These are phyloP conservation scores for Ophiostoma montium DNA, from an alignment of 2,329 filamentous ascomycete genomes.

Conservation along the genomic window DNA sequence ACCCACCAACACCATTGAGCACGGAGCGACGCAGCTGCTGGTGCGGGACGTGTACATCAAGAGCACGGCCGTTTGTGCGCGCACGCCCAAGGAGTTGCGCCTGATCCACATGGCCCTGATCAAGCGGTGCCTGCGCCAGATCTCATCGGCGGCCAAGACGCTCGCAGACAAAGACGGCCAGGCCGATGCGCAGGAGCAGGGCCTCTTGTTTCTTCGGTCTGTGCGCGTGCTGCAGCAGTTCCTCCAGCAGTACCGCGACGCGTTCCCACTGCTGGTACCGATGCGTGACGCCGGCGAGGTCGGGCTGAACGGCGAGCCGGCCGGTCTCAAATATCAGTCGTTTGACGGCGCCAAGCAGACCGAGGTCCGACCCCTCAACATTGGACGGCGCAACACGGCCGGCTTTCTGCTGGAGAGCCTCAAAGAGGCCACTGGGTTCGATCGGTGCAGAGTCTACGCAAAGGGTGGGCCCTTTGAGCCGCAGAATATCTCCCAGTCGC, in stretches of 20 bases:
- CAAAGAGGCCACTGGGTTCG: slow-evolving; percentile 56
- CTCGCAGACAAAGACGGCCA: slow-evolving; percentile 29
- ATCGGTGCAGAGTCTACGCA: slow-evolving; percentile 60
- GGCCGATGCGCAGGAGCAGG: slow-evolving; percentile 28
- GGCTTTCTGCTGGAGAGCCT: slow-evolving; percentile 55
- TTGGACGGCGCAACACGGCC: slow-evolving; percentile 58
- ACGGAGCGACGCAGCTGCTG: slow-evolving; percentile 52
- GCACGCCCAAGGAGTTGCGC: slow-evolving; percentile 35
- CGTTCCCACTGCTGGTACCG: slow-evolving; percentile 41
- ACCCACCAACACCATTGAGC: slow-evolving; percentile 49
- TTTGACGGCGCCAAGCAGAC: slow-evolving; percentile 49
- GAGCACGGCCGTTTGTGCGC: slow-evolving; percentile 33
- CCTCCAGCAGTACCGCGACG: slow-evolving; percentile 44
- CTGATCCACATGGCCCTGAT: slow-evolving; percentile 56
- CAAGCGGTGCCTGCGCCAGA: slow-evolving; percentile 55
- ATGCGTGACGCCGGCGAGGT: slow-evolving; percentile 36
- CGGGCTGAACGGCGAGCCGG: slow-evolving; percentile 43
- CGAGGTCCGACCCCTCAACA: slow-evolving; percentile 45
- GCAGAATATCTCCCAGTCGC: slow-evolving; percentile 42
- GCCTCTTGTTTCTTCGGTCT: slow-evolving; percentile 53
- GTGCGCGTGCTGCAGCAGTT: slow-evolving; percentile 55
- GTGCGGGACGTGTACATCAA: slow-evolving; percentile 56
- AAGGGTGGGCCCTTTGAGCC: slow-evolving; percentile 52
- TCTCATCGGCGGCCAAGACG: slow-evolving; percentile 47
- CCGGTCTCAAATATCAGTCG: slow-evolving; percentile 59